A percentile compares a stretch with the other conserved stretches of the same genome.
phyloP scores from a whole-genome alignment of 768 basidiomycete species.

The Psilocybe subaeruginosa region DNA sequence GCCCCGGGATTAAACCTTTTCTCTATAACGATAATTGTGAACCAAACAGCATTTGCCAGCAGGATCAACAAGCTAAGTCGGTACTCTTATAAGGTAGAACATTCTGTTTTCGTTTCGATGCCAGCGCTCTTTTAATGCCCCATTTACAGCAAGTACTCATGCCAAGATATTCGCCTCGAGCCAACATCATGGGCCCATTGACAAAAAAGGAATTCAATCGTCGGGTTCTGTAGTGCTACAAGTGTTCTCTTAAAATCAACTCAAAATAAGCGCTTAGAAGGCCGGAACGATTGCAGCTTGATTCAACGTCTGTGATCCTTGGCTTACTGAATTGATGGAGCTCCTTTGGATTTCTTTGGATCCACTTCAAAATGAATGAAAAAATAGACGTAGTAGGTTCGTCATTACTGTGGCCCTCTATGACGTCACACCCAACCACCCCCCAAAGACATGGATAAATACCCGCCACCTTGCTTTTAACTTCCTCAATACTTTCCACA shows the following conservation, averaged over 20 bases:
- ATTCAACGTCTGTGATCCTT: background rate
- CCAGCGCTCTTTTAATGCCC: no score
- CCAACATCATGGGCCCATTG: background rate
- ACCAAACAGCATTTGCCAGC: no score
- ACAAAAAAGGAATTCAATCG: background rate
- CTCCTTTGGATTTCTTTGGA: background rate
- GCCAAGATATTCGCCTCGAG: background rate
- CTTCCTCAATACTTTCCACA: constrained; percentile 6
- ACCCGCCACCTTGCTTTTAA: constrained; percentile 1
- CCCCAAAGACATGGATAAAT: constrained; percentile 24
- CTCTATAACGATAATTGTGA: no score
- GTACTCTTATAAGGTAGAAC: no score
- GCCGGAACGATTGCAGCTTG: no score
- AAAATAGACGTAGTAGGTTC: constrained; percentile 6
- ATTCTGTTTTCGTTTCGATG: no score
- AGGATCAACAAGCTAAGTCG: no score
- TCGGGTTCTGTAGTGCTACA: background rate
- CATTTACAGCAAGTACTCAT: no score
- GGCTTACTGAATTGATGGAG: background rate
- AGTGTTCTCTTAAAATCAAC: background rate
- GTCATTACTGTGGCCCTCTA: constrained; percentile 14
- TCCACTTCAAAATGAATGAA: background rate
- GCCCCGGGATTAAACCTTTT: background rate
- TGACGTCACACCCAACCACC: constrained; percentile 22
- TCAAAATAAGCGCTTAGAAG: background rate